These are phyloP conservation scores for Bipolaris victoriae DNA, from an alignment of 2,329 filamentous ascomycete species.

Conservation along the genomic window DNA sequence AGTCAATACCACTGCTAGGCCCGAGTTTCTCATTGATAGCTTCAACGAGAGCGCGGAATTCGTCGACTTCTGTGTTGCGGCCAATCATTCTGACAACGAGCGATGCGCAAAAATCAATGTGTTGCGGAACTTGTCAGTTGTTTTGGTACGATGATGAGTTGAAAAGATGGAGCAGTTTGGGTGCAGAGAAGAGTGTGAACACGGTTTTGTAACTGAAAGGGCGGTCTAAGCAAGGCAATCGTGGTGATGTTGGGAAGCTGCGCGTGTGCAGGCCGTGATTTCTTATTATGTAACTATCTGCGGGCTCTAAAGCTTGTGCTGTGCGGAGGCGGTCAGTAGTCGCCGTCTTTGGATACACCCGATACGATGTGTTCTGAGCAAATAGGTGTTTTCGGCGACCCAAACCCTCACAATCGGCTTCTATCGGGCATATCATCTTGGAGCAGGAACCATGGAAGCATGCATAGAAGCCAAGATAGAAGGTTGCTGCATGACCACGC, in stretches of 20 bases:
- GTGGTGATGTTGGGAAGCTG: background rate
- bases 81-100: slow-evolving; percentile 28
- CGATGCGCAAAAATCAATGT: background rate
- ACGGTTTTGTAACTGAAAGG: slow-evolving; percentile 17
- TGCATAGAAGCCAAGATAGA: slow-evolving; percentile 13
- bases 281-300: slow-evolving; percentile 42
- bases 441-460: slow-evolving; percentile 17
- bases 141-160: background rate
- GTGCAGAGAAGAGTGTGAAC: slow-evolving; percentile 8
- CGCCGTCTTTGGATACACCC: slow-evolving; percentile 15
- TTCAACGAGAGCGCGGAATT: slow-evolving; percentile 73
- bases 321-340: slow-evolving; percentile 28
- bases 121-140: background rate
- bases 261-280: slow-evolving; percentile 16
- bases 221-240: slow-evolving; percentile 15
- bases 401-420: slow-evolving; percentile 25
- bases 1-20: slow-evolving; percentile 80
- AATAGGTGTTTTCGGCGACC: slow-evolving; percentile 13
- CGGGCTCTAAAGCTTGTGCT: slow-evolving; percentile 23
- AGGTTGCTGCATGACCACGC: slow-evolving; percentile 8
- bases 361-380: slow-evolving; percentile 4
- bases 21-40: slow-evolving; percentile 78
- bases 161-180: background rate
- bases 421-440: slow-evolving; percentile 28
- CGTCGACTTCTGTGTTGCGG: slow-evolving; percentile 26